Evolutionary conservation across 805 yeast species (phyloP).

Genomic region (Teunomyces pallodes): DNA sequence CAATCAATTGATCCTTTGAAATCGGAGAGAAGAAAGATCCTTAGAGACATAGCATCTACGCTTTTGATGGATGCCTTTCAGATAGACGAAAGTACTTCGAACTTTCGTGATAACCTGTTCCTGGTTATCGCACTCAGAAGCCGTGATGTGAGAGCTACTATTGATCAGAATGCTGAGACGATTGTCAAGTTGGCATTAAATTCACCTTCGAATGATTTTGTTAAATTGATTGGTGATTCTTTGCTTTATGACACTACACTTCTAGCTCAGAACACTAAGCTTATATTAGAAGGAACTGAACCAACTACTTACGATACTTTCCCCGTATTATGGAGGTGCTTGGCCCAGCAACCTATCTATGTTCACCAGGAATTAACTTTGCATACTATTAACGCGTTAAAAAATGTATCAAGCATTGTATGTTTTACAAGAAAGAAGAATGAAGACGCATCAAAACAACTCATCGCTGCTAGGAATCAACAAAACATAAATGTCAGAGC

Average conservation of each 20-base stretch:
- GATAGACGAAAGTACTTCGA: constrained; percentile 10
- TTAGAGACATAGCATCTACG: not conserved
- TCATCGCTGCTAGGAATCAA: constrained; percentile 23
- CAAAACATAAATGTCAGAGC: constrained; percentile 30
- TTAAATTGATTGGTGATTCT: constrained; percentile 11
- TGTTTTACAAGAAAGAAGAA: constrained; percentile 24
- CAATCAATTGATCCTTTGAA: not conserved
- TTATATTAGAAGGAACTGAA: constrained; percentile 14
- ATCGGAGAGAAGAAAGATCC: not conserved
- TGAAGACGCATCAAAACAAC: constrained; percentile 15
- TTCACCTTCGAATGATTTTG: constrained; percentile 5
- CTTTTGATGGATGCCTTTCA: constrained; percentile 17
- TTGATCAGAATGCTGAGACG: constrained; percentile 42
- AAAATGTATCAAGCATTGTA: constrained; percentile 15
- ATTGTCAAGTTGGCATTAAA: constrained; percentile 22
- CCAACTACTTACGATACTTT: constrained; percentile 33
- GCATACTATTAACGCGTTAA: constrained; percentile 13
- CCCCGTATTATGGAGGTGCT: constrained; percentile 29
- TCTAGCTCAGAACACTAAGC: constrained; percentile 24
- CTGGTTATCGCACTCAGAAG: constrained; percentile 38
- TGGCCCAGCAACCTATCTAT: constrained; percentile 14
- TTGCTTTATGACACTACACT: constrained; percentile 19
- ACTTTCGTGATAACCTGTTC: constrained; percentile 20
- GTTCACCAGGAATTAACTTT: constrained; percentile 10
- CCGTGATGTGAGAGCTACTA: constrained; percentile 48